Conservation (phyloP, 129 eudicot genomes). For the Centaurea solstitialis region DNA sequence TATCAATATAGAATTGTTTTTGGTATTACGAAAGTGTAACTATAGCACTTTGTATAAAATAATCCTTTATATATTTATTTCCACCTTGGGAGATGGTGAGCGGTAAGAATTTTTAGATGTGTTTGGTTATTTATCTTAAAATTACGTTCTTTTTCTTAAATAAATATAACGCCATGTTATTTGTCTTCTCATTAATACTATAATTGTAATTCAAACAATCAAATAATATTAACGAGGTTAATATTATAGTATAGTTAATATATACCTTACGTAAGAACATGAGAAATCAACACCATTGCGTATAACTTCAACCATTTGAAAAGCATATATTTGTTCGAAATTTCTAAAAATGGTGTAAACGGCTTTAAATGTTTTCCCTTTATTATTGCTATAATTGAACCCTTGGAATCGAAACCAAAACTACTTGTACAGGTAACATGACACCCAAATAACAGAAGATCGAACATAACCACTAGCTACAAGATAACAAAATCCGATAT, state of each 20-base stretch:
- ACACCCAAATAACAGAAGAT: neutral
- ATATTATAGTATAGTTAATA: neutral
- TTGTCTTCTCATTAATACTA: neutral
- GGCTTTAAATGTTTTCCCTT: neutral
- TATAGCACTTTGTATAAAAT: neutral
- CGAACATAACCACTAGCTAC: too few species aligned
- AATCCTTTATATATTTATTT: neutral
- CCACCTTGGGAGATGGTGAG: neutral
- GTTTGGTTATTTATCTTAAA: neutral
- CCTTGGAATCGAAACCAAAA: neutral
- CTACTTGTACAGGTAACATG: neutral
- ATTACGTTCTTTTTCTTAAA: neutral
- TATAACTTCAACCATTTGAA: neutral
- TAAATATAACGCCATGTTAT: neutral
- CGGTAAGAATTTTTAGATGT: neutral
- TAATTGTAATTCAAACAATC: neutral
- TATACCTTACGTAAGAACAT: neutral
- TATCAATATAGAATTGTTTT: neutral
- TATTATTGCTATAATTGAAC: neutral
- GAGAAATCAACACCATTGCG: neutral
- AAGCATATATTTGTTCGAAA: constrained; percentile 1
- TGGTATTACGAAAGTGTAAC: neutral
- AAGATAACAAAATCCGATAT: neutral
- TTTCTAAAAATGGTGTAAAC: neutral
- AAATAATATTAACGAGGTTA: neutral